Conservation (phyloP, 225 moss, liverwort and hornwort species). For the Ulota crispa region DNA sequence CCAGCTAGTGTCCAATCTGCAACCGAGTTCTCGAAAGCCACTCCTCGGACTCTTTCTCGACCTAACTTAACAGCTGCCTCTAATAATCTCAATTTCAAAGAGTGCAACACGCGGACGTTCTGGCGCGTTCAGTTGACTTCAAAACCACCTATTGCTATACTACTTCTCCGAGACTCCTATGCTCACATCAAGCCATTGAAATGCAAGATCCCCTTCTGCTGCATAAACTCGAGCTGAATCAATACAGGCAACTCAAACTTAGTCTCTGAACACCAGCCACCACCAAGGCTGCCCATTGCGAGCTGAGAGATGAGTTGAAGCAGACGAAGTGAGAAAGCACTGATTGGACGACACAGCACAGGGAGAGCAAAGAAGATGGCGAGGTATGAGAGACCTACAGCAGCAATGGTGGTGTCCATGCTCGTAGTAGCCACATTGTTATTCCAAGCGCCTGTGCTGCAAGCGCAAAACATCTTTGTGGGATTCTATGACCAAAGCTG, state of each 20-base stretch:
- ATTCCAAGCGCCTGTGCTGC: conserved; percentile 31
- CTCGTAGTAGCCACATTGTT: conserved; percentile 23
- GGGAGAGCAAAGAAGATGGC: conserved; percentile 27
- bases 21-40: conserved; percentile 13
- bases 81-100: conserved; percentile 31
- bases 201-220: background rate
- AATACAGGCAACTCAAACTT: background rate
- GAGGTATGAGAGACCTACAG: conserved; percentile 3
- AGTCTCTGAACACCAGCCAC: background rate
- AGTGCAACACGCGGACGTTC: conserved; percentile 26
- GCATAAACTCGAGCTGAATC: background rate
- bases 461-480: conserved; percentile 43
- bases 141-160: background rate
- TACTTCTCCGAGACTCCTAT: conserved; percentile 2
- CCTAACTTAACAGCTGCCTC: conserved; percentile 30
- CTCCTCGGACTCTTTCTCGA: conserved; percentile 16
- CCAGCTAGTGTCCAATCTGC: conserved; percentile 16
- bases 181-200: conserved; percentile 10
- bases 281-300: background rate
- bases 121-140: conserved; percentile 37
- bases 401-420: conserved; percentile 18
- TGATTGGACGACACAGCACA: background rate
- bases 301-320: conserved; percentile 14
- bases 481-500: conserved; percentile 60
- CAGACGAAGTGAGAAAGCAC: background rate